Evolutionary conservation across 176 grass and related monocot genomes (phyloP), one percentile per base, ranked within the genome.

Genomic region (Thinopyrum elongatum): DNA sequence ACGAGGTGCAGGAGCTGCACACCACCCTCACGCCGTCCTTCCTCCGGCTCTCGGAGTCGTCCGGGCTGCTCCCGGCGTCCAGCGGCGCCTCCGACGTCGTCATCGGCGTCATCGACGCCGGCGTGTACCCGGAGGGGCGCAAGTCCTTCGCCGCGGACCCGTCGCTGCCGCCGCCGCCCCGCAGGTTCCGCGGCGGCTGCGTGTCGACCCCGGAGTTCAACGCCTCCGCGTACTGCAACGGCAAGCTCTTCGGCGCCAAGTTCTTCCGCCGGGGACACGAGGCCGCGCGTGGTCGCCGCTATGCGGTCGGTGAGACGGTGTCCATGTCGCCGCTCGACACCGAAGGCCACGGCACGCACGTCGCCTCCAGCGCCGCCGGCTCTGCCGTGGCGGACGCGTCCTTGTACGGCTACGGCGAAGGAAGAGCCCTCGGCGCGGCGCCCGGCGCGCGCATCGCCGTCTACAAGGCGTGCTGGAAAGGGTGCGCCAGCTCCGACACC

Each of bases 281-380:
- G 29, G 84, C 60, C 0, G 35, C 17, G 30, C 2, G 10, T 17
- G 67, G 14, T 0, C 4, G 3, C 12, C 46, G 46, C 7, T 8
- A 38, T 23, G 16, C 57, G 25, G 60, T 95, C 2, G 58, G 86
- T 1, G 85, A 86, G 73, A 79, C 68, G 11, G 25, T 25, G 27
- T 90, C 82, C 71, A 84, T 47, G 31, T 92, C 88, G 19, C 86
- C 80, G 9, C 89, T 94, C 22, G 84, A 94, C 14, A 91, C 79
- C 21, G 6, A 74, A 1, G 86, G 88, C 55, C 86, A 91, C 14
- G 89, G 88, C 33, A 94, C 89, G 16, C 89, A 81, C 80, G 84
- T 86, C 26, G 57, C 92, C 17, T 94, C 89, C 75, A 89, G 81
- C 8, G 75, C 88, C 0, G 80, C 83, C 0, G 89, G 86, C 16